A percentile compares a stretch with the other conserved stretches of the same genome.
Conservation (phyloP, 208 protist species). For the Leptomonas seymouri region DNA sequence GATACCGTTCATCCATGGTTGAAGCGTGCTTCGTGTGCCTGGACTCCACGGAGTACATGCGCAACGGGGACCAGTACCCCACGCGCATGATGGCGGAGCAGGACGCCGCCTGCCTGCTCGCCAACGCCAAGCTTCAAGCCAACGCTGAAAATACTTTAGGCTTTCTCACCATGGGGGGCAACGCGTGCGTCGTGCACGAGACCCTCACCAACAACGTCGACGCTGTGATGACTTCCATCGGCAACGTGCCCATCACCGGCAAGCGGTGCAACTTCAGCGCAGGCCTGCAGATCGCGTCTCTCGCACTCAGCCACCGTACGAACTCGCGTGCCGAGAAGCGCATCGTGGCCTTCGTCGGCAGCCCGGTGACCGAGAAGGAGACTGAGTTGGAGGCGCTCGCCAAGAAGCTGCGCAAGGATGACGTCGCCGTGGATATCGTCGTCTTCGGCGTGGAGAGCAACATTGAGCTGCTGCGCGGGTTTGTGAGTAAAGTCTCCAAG, state of each 20-base stretch:
- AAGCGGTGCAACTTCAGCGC: conserved; percentile 88
- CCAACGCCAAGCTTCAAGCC: conserved; percentile 92
- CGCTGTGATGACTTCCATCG: conserved; percentile 91
- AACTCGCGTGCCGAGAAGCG: conserved; percentile 96
- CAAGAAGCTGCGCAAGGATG: conserved; percentile 97
- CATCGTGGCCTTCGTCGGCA: conserved; percentile 98
- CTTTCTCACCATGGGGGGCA: conserved; percentile 94
- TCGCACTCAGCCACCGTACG: conserved; percentile 97
- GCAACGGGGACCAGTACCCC: conserved; percentile 98
- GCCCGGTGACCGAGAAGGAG: conserved; percentile 89
- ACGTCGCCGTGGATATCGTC: conserved; percentile 97
- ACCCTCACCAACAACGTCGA: conserved; percentile 95
- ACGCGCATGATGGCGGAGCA: conserved; percentile 95
- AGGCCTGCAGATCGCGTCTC: conserved; percentile 93
- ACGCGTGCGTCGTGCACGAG: conserved; percentile 93
- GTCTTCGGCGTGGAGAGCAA: conserved; percentile 96
- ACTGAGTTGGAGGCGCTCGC: conserved; percentile 93
- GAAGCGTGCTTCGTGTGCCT: conserved; percentile 93
- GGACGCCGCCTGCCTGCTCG: conserved; percentile 96
- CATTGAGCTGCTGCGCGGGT: conserved; percentile 85
- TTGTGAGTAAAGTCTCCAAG: conserved; percentile 92
- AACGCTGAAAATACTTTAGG: conserved; percentile 98
- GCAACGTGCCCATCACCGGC: conserved; percentile 89
- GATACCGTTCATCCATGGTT: conserved; percentile 45
- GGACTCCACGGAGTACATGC: conserved; percentile 98